Evolutionary conservation across 352 stramenopile species (phyloP).

Genomic region (Pythium aphanidermatum): DNA sequence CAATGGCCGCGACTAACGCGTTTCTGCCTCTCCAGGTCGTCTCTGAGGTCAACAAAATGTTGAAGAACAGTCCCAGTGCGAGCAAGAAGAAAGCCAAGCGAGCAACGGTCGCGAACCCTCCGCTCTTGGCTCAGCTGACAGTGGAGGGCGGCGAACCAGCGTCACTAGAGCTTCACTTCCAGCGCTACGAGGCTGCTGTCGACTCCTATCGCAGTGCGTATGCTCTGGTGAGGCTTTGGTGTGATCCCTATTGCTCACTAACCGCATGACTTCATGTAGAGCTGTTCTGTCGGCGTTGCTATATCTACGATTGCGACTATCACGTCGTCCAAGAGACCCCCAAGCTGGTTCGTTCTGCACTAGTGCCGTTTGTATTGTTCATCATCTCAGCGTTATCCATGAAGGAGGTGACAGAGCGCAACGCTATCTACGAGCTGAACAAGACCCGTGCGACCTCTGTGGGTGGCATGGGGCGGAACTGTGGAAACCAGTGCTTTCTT

Average conservation of each 20-base stretch:
- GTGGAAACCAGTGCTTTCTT: constrained; percentile 71
- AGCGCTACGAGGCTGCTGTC: constrained; percentile 47
- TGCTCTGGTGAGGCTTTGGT: neutral
- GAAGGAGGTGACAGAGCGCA: constrained; percentile 62
- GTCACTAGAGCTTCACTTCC: constrained; percentile 34
- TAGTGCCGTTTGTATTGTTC: too few relatives aligned
- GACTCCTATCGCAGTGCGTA: constrained; percentile 68
- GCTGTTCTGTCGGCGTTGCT: constrained; percentile 77
- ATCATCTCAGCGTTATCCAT: too few relatives aligned
- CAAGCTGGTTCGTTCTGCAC: constrained; percentile 42
- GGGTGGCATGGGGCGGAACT: constrained; percentile 59
- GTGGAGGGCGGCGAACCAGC: too few relatives aligned
- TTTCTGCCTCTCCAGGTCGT: constrained; percentile 28
- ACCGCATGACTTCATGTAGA: constrained; percentile 17
- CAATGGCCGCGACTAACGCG: too few relatives aligned
- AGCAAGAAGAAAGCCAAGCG: constrained; percentile 15
- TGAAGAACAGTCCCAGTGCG: constrained; percentile 43
- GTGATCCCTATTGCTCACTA: constrained; percentile 1
- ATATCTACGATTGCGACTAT: constrained; percentile 83
- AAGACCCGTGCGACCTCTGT: constrained; percentile 29
- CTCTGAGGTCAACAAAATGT: constrained; percentile 57
- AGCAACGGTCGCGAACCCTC: too few relatives aligned
- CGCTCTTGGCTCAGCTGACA: too few relatives aligned
- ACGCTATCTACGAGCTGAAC: constrained; percentile 37
- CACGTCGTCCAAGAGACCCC: constrained; percentile 53